A percentile compares a stretch with the other conserved stretches of the same genome.
Evolutionary conservation across 2,329 filamentous ascomycete species (phyloP).

Genomic region (Mollisiaceae sp.): DNA sequence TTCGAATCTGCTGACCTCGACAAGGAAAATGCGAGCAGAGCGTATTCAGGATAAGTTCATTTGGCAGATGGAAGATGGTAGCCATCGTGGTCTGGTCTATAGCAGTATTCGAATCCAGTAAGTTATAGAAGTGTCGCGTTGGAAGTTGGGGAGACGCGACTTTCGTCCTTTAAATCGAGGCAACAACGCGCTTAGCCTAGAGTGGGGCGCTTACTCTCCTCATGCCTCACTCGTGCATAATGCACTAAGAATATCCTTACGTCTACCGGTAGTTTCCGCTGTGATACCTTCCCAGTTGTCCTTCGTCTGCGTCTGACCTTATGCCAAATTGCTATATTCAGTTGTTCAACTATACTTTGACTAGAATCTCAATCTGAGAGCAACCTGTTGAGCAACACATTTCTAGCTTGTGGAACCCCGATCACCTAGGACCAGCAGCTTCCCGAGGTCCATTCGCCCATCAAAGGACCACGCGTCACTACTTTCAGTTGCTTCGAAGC

Average conservation of each 20-base stretch:
- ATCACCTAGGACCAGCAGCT: neutral
- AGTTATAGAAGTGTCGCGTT: constrained; percentile 14
- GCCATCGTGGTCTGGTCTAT: constrained; percentile 39
- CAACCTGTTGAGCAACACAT: too few species aligned
- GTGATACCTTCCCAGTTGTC: neutral
- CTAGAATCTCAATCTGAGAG: neutral
- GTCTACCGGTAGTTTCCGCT: neutral
- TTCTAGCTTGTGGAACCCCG: too few species aligned
- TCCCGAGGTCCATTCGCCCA: too few species aligned
- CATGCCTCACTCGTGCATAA: constrained; percentile 24
- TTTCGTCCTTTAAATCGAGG: constrained; percentile 4
- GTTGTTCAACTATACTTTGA: neutral
- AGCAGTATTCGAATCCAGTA: neutral
- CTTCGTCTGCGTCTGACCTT: neutral
- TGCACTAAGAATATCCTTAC: constrained; percentile 13
- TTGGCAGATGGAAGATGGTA: constrained; percentile 56
- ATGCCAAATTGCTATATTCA: neutral
- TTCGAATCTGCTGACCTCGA: constrained; percentile 63
- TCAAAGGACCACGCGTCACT: neutral
- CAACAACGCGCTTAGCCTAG: neutral
- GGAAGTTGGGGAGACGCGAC: constrained; percentile 21
- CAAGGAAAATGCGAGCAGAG: constrained; percentile 59
- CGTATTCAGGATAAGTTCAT: constrained; percentile 54
- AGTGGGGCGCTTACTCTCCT: neutral
- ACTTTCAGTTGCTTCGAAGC: neutral